Evolutionary conservation across 2,329 filamentous ascomycete genomes (phyloP).

Genomic region (Sclerotinia subarctica): DNA sequence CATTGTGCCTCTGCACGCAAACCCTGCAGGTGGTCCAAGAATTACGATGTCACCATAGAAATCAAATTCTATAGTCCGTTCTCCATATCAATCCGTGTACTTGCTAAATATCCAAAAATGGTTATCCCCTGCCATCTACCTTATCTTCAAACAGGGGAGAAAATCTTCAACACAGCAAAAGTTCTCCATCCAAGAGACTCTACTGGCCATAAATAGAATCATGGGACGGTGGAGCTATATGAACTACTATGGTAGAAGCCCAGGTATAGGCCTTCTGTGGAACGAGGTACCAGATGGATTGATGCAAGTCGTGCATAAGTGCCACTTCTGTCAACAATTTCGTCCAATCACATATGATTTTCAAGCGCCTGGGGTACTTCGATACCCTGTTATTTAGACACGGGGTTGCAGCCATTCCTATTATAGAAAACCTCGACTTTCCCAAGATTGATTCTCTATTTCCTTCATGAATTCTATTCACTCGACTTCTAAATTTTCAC

Average conservation of each 20-base stretch:
- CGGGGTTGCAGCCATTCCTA: not conserved
- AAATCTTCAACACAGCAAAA: not conserved
- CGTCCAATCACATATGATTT: not conserved
- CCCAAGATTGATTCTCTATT: not conserved
- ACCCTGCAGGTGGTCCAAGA: not conserved
- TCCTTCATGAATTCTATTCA: not conserved
- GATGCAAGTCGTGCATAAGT: slow-evolving; percentile 15
- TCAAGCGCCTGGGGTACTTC: slow-evolving; percentile 14
- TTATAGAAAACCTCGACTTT: slow-evolving; percentile 10
- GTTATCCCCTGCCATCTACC: not conserved
- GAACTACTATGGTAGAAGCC: slow-evolving; percentile 6
- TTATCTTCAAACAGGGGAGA: not conserved
- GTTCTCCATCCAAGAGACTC: not conserved
- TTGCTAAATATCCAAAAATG: not conserved
- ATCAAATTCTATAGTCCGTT: not conserved
- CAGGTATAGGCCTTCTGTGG: slow-evolving; percentile 8
- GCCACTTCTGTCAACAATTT: not conserved
- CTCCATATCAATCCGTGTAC: not conserved
- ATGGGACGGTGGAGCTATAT: not conserved
- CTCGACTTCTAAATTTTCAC: not conserved
- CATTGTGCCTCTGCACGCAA: not conserved
- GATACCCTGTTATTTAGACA: not conserved
- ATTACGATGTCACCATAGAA: not conserved
- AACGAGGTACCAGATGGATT: slow-evolving; percentile 7
- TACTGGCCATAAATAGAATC: not conserved